Evolutionary conservation across 768 basidiomycete genomes (phyloP).

Genomic region (Hygrophorus pudorinus): DNA sequence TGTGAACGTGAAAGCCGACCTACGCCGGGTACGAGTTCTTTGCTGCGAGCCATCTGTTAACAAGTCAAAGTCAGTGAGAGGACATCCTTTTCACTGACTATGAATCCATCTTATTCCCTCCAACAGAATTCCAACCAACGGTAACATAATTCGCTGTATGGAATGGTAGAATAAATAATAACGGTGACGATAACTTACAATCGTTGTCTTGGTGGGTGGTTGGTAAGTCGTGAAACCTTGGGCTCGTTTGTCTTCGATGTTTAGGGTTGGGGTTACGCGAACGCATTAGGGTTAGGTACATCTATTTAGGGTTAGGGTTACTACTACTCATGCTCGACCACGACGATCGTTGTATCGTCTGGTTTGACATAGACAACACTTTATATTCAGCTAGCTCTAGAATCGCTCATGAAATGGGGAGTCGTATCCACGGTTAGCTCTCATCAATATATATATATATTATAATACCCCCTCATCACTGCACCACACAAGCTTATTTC

Average conservation of each 20-base stretch:
- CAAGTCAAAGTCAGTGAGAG: background rate
- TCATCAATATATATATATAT: background rate
- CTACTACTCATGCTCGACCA: background rate
- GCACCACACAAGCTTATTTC: constrained; percentile 52
- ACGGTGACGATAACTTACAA: too few species aligned
- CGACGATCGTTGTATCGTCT: constrained; percentile 57
- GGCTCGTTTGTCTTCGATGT: too few species aligned
- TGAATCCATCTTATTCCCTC: constrained; percentile 4
- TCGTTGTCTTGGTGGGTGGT: too few species aligned
- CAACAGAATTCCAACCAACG: too few species aligned
- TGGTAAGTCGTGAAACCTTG: too few species aligned
- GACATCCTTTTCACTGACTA: background rate
- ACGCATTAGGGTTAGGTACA: background rate
- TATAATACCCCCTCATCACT: background rate
- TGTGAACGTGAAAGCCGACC: constrained; percentile 79
- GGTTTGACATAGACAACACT: constrained; percentile 86
- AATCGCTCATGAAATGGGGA: constrained; percentile 72
- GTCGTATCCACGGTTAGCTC: constrained; percentile 60
- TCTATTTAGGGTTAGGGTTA: constrained; percentile 5
- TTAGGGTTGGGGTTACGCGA: background rate
- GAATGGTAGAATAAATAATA: too few species aligned
- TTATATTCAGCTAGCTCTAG: constrained; percentile 69
- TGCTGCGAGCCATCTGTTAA: constrained; percentile 74
- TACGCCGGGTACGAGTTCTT: constrained; percentile 74
- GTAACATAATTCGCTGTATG: too few species aligned